Percentiles rank a stretch among this genome's conserved stretches.
phyloP scores from a whole-genome alignment of 1,139 yeast species.

The Sugiyamaella pinicola region DNA sequence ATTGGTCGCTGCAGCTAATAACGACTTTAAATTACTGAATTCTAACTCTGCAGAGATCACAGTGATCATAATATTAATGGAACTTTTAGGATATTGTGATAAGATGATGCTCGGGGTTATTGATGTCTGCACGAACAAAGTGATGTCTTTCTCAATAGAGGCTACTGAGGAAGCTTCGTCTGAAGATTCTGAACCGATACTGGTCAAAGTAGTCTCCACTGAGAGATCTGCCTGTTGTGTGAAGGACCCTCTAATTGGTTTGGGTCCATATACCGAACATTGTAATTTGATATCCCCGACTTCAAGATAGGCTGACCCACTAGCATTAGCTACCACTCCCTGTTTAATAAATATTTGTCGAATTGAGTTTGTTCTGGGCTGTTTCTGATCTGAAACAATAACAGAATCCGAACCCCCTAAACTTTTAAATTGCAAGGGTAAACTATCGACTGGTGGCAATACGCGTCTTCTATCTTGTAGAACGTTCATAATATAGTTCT shows the following conservation, averaged over 20 bases:
- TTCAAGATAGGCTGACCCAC: conserved; percentile 84
- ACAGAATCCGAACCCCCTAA: not conserved
- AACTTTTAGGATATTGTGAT: conserved; percentile 83
- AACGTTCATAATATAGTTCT: conserved; percentile 26
- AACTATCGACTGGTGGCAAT: conserved; percentile 44
- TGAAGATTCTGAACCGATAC: conserved; percentile 40
- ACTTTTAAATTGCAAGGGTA: conserved; percentile 26
- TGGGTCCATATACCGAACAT: conserved; percentile 83
- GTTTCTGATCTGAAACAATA: conserved; percentile 3
- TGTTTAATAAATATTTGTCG: conserved; percentile 45
- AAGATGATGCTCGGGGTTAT: conserved; percentile 64
- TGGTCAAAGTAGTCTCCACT: conserved; percentile 63
- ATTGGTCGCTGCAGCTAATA: conserved; percentile 50
- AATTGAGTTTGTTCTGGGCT: conserved; percentile 6
- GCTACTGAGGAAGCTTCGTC: conserved; percentile 35
- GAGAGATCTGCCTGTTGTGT: conserved; percentile 67
- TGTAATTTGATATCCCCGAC: conserved; percentile 62
- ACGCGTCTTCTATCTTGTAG: conserved; percentile 45
- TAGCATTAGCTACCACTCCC: conserved; percentile 69
- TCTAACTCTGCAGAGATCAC: conserved; percentile 51
- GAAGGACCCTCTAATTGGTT: conserved; percentile 80
- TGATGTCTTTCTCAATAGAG: conserved; percentile 52
- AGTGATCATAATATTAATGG: conserved; percentile 77
- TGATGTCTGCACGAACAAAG: conserved; percentile 60
- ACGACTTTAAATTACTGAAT: conserved; percentile 41